phyloP scores from a whole-genome alignment of 768 basidiomycete genomes.

The Lactarius deliciosus region DNA sequence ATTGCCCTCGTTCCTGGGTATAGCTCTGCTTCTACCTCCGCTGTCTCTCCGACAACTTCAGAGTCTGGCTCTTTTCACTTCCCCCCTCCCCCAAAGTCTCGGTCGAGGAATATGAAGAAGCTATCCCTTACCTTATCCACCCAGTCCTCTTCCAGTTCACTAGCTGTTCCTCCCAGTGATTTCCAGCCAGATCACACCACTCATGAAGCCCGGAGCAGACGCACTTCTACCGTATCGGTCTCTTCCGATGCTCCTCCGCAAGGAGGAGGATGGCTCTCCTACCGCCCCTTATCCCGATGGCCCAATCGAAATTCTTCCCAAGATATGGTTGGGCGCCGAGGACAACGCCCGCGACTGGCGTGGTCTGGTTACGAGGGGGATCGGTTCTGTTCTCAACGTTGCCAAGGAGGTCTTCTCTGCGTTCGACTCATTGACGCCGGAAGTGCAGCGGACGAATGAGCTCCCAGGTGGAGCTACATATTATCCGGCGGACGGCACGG shows the following conservation, averaged over 20 bases:
- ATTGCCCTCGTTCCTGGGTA: conserved; percentile 51
- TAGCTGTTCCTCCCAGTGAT: conserved; percentile 41
- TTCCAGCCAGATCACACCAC: conserved; percentile 36
- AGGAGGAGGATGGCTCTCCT: conserved; percentile 56
- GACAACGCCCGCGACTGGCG: conserved; percentile 87
- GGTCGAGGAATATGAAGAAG: conserved; percentile 71
- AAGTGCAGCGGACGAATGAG: conserved; percentile 53
- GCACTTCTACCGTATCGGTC: conserved; percentile 71
- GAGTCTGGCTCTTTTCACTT: conserved; percentile 53
- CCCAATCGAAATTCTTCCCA: conserved; percentile 80
- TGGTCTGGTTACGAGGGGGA: conserved; percentile 65
- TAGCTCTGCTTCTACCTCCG: conserved; percentile 45
- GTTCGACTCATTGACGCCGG: conserved; percentile 48
- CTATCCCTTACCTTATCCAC: conserved; percentile 67
- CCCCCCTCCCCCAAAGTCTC: conserved; percentile 42
- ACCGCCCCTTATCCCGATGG: conserved; percentile 75
- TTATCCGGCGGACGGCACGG: conserved; percentile 66
- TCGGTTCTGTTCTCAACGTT: conserved; percentile 84
- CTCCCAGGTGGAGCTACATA: conserved; percentile 58
- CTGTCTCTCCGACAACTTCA: conserved; percentile 51
- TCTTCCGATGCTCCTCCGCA: conserved; percentile 60
- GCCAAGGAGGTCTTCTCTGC: conserved; percentile 87
- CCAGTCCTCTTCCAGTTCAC: conserved; percentile 55
- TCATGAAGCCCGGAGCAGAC: conserved; percentile 45
- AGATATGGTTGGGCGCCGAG: conserved; percentile 88